Percentiles rank a stretch among this genome's conserved stretches.
Conservation (phyloP, 2,329 filamentous ascomycete species). For the Zasmidium citrigriseum region DNA sequence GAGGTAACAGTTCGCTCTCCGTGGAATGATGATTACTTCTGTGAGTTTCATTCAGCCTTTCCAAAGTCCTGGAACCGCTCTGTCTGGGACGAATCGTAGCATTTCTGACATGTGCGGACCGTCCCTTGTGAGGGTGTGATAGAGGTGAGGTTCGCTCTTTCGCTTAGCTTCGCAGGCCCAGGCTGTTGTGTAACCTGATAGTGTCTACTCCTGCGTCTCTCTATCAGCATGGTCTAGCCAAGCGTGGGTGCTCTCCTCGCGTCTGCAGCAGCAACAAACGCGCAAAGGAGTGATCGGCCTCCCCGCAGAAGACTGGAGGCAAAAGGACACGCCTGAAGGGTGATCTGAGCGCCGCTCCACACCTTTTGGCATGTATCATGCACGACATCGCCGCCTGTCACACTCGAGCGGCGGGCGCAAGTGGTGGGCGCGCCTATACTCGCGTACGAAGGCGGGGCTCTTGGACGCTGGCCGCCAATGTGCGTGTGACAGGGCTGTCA, state of each 20-base stretch:
- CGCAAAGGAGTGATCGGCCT: background rate
- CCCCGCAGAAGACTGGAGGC: background rate
- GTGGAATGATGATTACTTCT: too few relatives aligned
- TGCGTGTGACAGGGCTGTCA: background rate
- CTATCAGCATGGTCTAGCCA: background rate
- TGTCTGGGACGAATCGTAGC: too few relatives aligned
- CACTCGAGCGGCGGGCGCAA: background rate
- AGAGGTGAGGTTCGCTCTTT: too few relatives aligned
- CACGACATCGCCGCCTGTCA: slow-evolving; percentile 7
- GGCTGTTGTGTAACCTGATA: background rate
- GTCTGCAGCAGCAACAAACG: background rate
- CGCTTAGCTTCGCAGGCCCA: background rate
- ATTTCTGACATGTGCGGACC: too few relatives aligned
- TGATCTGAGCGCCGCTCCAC: background rate
- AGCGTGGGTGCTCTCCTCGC: background rate
- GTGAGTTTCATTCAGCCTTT: background rate
- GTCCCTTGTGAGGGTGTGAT: too few relatives aligned
- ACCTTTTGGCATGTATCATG: background rate
- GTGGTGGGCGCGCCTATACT: background rate
- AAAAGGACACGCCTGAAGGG: background rate
- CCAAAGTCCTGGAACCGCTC: background rate
- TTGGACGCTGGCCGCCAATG: background rate
- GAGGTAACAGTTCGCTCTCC: too few relatives aligned
- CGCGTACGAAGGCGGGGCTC: background rate
- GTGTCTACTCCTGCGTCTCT: background rate